Conservation (phyloP, 352 stramenopile genomes). For the Globisporangium lucens region DNA sequence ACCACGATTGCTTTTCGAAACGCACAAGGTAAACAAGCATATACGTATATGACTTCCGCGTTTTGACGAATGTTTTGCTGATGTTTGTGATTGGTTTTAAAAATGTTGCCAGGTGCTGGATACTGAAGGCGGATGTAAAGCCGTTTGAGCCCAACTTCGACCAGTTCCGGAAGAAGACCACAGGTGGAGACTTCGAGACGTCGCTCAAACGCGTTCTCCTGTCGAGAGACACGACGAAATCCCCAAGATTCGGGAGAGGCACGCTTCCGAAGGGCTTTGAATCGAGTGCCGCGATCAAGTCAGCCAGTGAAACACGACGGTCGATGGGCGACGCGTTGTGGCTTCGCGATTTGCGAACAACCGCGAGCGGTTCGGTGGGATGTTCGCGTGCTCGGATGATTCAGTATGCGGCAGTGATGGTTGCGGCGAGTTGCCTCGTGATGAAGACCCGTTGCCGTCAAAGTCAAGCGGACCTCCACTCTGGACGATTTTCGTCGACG, state of each 20-base stretch:
- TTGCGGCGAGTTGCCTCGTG: not conserved
- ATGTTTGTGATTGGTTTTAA: not conserved
- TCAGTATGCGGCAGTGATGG: not conserved
- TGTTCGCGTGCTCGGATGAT: constrained; percentile 18
- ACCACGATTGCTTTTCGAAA: constrained; percentile 30
- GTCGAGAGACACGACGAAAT: constrained; percentile 33
- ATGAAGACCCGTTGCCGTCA: not conserved
- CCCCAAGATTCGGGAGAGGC: constrained; percentile 42
- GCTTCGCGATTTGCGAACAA: constrained; percentile 31
- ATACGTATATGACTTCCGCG: constrained; percentile 16
- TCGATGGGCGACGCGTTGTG: constrained; percentile 32
- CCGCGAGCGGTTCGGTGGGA: constrained; percentile 26
- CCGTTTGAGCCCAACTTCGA: constrained; percentile 35
- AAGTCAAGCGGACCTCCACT: not conserved
- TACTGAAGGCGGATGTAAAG: constrained; percentile 28
- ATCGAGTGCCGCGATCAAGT: constrained; percentile 21
- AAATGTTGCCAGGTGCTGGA: constrained; percentile 37
- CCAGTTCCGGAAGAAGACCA: constrained; percentile 21
- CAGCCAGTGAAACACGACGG: constrained; percentile 25
- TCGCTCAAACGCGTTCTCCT: constrained; percentile 29
- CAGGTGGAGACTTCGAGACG: constrained; percentile 35
- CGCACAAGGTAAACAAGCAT: constrained; percentile 9
- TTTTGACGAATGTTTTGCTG: not conserved
- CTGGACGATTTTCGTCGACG: not conserved
- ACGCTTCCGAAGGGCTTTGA: constrained; percentile 21